Evolutionary conservation across 768 basidiomycete genomes (phyloP).

Genomic region (Naganishia vishniacii): DNA sequence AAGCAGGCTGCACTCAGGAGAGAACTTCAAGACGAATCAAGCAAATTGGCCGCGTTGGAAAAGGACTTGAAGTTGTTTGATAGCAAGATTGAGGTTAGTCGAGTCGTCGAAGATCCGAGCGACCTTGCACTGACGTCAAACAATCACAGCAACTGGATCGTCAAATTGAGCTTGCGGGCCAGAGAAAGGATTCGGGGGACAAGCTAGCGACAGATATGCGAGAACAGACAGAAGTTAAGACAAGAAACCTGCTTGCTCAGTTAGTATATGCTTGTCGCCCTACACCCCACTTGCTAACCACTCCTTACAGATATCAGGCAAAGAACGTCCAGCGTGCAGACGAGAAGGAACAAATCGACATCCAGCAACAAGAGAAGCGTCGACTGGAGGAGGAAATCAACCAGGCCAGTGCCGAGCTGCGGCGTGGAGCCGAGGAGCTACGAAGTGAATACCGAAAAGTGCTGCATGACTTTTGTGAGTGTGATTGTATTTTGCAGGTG

Average conservation of each 20-base stretch:
- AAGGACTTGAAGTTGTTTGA: constrained; percentile 18
- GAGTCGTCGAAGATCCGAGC: too few relatives aligned
- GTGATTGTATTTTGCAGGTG: neutral
- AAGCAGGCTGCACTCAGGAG: constrained; percentile 1
- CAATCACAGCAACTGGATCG: constrained; percentile 20
- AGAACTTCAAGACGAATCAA: constrained; percentile 13
- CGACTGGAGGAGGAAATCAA: constrained; percentile 17
- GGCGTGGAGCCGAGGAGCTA: constrained; percentile 3
- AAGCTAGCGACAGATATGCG: constrained; percentile 14
- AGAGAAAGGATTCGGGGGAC: constrained; percentile 9
- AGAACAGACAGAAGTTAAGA: constrained; percentile 13
- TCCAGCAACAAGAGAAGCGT: constrained; percentile 14
- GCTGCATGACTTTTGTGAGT: constrained; percentile 15
- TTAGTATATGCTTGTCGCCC: neutral
- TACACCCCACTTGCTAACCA: neutral
- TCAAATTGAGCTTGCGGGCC: constrained; percentile 10
- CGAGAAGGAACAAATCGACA: constrained; percentile 17
- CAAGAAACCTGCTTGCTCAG: constrained; percentile 9
- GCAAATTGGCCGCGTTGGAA: constrained; percentile 1
- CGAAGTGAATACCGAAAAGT: constrained; percentile 14
- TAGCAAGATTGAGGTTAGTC: constrained; percentile 17
- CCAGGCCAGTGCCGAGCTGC: constrained; percentile 10
- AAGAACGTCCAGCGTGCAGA: constrained; percentile 15
- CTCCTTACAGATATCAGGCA: constrained; percentile 3
- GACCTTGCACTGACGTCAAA: too few relatives aligned